phyloP scores from a whole-genome alignment of 345 rosid species.

The Eucalyptus cloeziana region DNA sequence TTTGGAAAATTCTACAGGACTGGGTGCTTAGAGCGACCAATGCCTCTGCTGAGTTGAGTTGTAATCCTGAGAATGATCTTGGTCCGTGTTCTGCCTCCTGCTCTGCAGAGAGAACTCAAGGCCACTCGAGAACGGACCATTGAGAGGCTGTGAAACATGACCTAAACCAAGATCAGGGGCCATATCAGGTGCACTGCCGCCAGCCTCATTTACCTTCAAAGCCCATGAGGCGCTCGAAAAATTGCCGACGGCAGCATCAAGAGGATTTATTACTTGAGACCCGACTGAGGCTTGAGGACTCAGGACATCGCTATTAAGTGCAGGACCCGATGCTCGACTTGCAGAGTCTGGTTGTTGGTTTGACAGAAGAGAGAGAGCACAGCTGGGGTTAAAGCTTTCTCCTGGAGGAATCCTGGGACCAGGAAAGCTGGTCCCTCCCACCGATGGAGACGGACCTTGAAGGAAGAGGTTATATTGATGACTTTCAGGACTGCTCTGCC shows the following conservation, averaged over 20 bases:
- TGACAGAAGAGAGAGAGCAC: slow-evolving; percentile 99
- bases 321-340: slow-evolving; percentile 18
- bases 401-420: slow-evolving; percentile 28
- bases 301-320: slow-evolving; percentile 9
- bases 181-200: slow-evolving; percentile 16
- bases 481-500: slow-evolving; percentile 32
- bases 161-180: slow-evolving; percentile 40
- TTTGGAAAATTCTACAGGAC: background rate
- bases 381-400: slow-evolving; percentile 68
- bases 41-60: slow-evolving; percentile 51
- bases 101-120: slow-evolving; percentile 43
- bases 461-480: slow-evolving; percentile 31
- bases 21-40: slow-evolving; percentile 48
- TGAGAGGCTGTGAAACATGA: slow-evolving; percentile 29
- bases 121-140: slow-evolving; percentile 25
- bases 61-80: slow-evolving; percentile 38
- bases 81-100: slow-evolving; percentile 47
- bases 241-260: background rate
- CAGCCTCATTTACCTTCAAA: slow-evolving; percentile 3
- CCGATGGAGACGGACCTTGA: slow-evolving; percentile 30
- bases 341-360: slow-evolving; percentile 59
- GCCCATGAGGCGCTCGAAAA: slow-evolving; percentile 17
- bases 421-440: slow-evolving; percentile 31
- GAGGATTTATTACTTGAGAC: background rate
- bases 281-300: background rate